Base-by-base conservation (phyloP, 768 basidiomycete genomes). In the Amanita exitialis region DNA sequence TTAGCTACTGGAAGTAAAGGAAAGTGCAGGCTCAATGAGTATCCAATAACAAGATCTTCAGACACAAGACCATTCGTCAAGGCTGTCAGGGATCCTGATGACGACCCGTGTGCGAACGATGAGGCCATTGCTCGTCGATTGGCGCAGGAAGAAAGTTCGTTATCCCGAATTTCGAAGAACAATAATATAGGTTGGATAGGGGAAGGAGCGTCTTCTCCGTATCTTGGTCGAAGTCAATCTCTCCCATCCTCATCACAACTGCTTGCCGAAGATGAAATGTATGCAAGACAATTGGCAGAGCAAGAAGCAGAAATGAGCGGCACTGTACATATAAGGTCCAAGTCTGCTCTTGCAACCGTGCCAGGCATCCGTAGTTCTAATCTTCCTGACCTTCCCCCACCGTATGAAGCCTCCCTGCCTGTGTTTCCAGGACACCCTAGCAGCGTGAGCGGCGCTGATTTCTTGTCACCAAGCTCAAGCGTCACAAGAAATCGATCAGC, bases 71-170 rank as follows among this genome's bases (percentile, higher is more conserved):
- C 10, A 16, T 7, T 34, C 13, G 35, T 25, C 18, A 12, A 25
- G 28, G 12, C 15, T 18, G 18, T 16, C 25, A 37, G 8, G 25
- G 16, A n/a, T 42, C 20, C 18, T 42, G 32, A 15, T 30, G 27
- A 27, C 23, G 39, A 49, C 49, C 39, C 20, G 1, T 42, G 39
- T 27, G 38, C 10, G 6, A 30, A 49, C 20, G 49, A 47, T 28
- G 47, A 49, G 16, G 44, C 54, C 25, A 25, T 28, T 28, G 23
- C 75, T 35, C 69, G 72, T 41, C 60, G 56, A 52, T 59, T 68
- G n/a, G 67, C 67, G 13, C 68, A 72, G 45, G 72, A 73, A 47
- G 70, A 72, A 48, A 65, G 64, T 38, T 27, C 36, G 6, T 36
- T 50, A 10, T 15, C 46, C 16, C 32, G 46, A 16, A 34, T 36